Evolutionary conservation across 345 rosid genomes (phyloP).

Genomic region (Syzygium aromaticum): DNA sequence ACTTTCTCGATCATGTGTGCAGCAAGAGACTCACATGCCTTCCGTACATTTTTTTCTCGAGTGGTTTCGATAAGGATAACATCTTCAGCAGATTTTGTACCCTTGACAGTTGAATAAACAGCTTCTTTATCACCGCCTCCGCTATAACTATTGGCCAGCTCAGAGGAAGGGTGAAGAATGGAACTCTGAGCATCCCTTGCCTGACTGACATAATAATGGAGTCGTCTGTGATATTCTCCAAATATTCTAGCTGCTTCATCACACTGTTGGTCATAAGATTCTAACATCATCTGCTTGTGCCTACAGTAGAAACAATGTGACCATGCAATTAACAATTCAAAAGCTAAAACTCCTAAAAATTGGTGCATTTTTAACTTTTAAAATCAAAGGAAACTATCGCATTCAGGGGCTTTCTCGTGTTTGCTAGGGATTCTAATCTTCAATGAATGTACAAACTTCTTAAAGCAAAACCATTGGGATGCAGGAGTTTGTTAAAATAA

Average conservation of each 20-base stretch:
- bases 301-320: conserved; percentile 20
- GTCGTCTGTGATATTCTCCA: conserved; percentile 80
- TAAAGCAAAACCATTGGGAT: neutral
- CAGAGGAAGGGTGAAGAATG: conserved; percentile 42
- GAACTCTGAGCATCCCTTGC: conserved; percentile 76
- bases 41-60: conserved; percentile 64
- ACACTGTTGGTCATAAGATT: conserved; percentile 87
- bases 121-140: conserved; percentile 58
- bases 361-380: neutral
- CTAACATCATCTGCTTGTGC: conserved; percentile 84
- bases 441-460: neutral
- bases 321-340: neutral
- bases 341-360: neutral
- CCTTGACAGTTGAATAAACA: conserved; percentile 86
- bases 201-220: conserved; percentile 66
- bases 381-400: neutral
- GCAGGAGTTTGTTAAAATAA: neutral
- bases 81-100: conserved; percentile 67
- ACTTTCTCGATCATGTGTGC: conserved; percentile 57
- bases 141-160: conserved; percentile 38
- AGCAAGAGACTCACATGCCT: conserved; percentile 84
- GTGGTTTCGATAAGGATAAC: conserved; percentile 80
- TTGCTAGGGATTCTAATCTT: neutral
- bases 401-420: neutral
- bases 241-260: conserved; percentile 89